Conservation (phyloP, 2,329 filamentous ascomycete species). For the Cladosporium sphaerospermum region DNA sequence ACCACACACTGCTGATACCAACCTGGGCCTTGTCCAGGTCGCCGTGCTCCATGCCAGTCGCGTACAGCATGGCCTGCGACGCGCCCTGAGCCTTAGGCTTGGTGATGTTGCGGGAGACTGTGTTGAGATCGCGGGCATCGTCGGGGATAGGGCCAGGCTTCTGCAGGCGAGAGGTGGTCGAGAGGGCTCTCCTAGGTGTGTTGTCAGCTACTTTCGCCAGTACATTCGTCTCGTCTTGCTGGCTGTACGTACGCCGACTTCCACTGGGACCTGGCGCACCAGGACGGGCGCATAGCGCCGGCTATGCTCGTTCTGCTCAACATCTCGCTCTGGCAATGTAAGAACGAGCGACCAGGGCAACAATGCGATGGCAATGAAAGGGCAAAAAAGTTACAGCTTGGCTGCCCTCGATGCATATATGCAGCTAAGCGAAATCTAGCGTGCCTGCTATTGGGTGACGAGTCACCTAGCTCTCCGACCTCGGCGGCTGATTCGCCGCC, state of each 20-base stretch:
- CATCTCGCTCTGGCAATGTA: conserved; percentile 5
- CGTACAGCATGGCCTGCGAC: conserved; percentile 98
- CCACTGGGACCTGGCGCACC: conserved; percentile 21
- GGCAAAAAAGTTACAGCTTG: conserved; percentile 10
- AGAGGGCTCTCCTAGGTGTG: conserved; percentile 17
- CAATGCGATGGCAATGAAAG: conserved; percentile 5
- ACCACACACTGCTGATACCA: conserved; percentile 97
- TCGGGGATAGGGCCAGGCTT: conserved; percentile 20
- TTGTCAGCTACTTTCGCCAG: conserved; percentile 3
- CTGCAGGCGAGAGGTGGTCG: conserved; percentile 16
- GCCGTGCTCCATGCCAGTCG: conserved; percentile 75
- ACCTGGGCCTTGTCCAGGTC: conserved; percentile 97
- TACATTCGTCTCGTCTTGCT: neutral
- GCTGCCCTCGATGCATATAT: conserved; percentile 5
- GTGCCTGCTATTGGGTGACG: neutral
- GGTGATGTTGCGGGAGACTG: conserved; percentile 75
- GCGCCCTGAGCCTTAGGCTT: conserved; percentile 97
- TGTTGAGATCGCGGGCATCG: conserved; percentile 58
- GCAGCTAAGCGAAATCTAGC: conserved; percentile 10
- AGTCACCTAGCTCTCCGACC: neutral
- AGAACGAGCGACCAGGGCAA: neutral
- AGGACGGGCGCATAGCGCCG: conserved; percentile 16
- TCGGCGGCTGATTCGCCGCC: neutral
- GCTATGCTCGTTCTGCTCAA: conserved; percentile 11
- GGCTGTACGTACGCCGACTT: conserved; percentile 15